phyloP scores from a whole-genome alignment of 2,329 filamentous ascomycete species.

The Aspergillus thermomutatus region DNA sequence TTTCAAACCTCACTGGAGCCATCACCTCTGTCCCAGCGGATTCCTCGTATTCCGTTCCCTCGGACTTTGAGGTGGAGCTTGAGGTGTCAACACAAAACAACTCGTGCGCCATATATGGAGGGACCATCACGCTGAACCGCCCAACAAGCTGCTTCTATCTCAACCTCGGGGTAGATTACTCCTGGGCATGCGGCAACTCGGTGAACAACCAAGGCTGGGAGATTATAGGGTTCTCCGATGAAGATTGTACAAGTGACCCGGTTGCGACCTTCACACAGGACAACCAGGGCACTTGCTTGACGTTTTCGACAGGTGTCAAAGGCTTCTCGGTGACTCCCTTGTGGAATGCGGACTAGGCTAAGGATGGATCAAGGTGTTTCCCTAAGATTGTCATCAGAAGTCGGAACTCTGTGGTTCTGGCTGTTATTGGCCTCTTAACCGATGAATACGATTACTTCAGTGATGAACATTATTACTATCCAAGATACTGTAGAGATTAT shows the following conservation, averaged over 20 bases:
- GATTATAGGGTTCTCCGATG: constrained; percentile 2
- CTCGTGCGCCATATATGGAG: neutral
- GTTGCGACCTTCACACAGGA: neutral
- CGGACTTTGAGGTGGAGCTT: neutral
- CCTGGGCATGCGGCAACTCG: neutral
- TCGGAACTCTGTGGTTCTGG: no score
- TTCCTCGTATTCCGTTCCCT: constrained; percentile 5
- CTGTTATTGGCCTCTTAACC: no score
- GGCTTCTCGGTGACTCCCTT: neutral
- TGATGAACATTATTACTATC: no score
- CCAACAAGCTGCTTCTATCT: neutral
- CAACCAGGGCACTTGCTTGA: neutral
- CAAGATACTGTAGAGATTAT: no score
- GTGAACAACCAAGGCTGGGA: constrained; percentile 7
- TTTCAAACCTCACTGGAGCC: constrained; percentile 9
- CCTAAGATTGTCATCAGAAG: no score
- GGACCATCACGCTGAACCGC: neutral
- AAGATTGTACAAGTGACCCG: neutral
- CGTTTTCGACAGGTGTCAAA: neutral
- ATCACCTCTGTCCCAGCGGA: constrained; percentile 3
- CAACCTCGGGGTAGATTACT: neutral
- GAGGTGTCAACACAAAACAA: neutral
- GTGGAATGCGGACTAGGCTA: constrained; percentile 3
- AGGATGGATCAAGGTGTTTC: no score
- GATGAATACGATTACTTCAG: no score